Evolutionary conservation across 1,284 basidiomycete genomes (phyloP).

Genomic region (Ganoderma meredithae): DNA sequence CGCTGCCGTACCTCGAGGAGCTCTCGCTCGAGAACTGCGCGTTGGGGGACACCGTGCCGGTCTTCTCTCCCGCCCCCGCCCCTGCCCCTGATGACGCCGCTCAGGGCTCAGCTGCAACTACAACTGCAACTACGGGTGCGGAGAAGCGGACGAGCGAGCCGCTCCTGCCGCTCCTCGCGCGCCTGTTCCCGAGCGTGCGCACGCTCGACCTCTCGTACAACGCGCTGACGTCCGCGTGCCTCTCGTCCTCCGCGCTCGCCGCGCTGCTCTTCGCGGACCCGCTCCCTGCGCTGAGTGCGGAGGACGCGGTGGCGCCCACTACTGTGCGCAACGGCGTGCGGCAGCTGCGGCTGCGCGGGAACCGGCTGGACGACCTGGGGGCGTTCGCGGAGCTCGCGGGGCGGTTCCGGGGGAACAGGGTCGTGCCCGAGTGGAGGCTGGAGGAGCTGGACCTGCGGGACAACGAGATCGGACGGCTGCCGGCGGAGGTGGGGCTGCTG

Average conservation of each 20-base stretch:
- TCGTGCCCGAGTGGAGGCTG: constrained; percentile 70
- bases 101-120: constrained; percentile 24
- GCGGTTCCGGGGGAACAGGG: constrained; percentile 67
- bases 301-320: constrained; percentile 4
- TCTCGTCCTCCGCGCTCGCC: constrained; percentile 55
- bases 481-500: constrained; percentile 71
- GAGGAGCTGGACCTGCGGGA: constrained; percentile 83
- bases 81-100: constrained; percentile 35
- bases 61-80: constrained; percentile 44
- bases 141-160: constrained; percentile 53
- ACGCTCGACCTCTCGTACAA: constrained; percentile 82
- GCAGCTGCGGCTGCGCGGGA: constrained; percentile 71
- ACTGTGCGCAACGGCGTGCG: constrained; percentile 58
- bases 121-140: too few species aligned
- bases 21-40: constrained; percentile 75
- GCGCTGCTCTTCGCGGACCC: constrained; percentile 53
- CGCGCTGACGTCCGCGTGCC: constrained; percentile 57
- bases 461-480: constrained; percentile 75
- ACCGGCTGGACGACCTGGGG: constrained; percentile 64
- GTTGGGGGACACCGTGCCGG: constrained; percentile 62
- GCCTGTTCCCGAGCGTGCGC: constrained; percentile 71
- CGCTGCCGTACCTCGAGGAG: constrained; percentile 71
- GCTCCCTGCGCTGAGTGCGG: constrained; percentile 9
- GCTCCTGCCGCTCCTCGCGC: constrained; percentile 62
- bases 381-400: constrained; percentile 66